These are phyloP conservation scores for Aspergillus sp. DNA, from an alignment of 2,329 filamentous ascomycete species.

Conservation along the genomic window DNA sequence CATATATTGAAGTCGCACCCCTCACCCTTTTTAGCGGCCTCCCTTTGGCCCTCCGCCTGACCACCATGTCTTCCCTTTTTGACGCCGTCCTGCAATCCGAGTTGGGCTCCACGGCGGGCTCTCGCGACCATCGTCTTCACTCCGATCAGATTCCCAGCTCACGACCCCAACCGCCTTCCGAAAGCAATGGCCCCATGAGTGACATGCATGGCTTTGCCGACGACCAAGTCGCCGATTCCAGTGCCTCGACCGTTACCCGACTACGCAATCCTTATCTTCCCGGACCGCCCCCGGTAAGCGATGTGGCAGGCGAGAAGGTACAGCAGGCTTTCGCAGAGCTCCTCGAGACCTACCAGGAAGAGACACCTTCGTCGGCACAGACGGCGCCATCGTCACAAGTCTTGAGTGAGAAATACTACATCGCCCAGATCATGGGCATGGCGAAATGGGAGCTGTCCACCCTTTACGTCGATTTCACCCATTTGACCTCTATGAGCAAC, in stretches of 20 bases:
- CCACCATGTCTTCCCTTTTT: slow-evolving; percentile 44
- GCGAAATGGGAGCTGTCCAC: slow-evolving; percentile 64
- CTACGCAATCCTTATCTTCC: slow-evolving; percentile 53
- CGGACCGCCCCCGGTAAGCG: slow-evolving; percentile 61
- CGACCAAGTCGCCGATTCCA: slow-evolving; percentile 61
- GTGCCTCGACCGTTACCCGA: slow-evolving; percentile 51
- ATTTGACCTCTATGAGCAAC: slow-evolving; percentile 75
- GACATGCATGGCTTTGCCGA: slow-evolving; percentile 63
- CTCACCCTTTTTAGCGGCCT: slow-evolving; percentile 21
- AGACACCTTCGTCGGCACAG: slow-evolving; percentile 56
- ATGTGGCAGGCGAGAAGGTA: slow-evolving; percentile 64
- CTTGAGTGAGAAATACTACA: slow-evolving; percentile 65
- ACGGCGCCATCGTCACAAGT: slow-evolving; percentile 57
- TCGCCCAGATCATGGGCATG: slow-evolving; percentile 67
- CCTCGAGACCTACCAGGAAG: slow-evolving; percentile 62
- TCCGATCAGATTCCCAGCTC: slow-evolving; percentile 55
- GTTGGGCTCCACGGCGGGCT: slow-evolving; percentile 37
- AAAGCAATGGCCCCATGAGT: slow-evolving; percentile 55
- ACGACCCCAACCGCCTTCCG: slow-evolving; percentile 54
- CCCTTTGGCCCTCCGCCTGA: slow-evolving; percentile 25
- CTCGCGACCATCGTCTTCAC: slow-evolving; percentile 27
- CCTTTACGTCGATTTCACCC: slow-evolving; percentile 70
- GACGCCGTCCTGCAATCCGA: slow-evolving; percentile 47
- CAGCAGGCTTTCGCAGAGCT: slow-evolving; percentile 64
- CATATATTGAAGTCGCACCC: background rate